These are phyloP conservation scores for Naganishia vaughanmartiniae DNA, from an alignment of 768 basidiomycete genomes.

Conservation along the genomic window DNA sequence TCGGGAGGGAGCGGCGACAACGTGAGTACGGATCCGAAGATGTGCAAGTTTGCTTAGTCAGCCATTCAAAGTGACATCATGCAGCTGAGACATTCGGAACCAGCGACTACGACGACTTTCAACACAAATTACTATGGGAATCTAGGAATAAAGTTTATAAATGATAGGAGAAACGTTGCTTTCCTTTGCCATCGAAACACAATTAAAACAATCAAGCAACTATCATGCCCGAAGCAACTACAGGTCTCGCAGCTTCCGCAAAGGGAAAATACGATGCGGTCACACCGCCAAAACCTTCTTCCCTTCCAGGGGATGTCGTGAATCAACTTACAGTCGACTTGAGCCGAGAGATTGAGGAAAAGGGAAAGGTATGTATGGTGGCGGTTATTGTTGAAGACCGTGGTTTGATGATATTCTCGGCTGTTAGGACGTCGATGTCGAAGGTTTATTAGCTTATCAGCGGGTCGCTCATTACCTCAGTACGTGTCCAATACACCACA, in stretches of 20 bases:
- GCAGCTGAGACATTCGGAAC: no score
- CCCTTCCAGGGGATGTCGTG: constrained; percentile 60
- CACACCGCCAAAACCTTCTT: constrained; percentile 66
- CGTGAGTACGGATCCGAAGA: no score
- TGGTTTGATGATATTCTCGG: neutral
- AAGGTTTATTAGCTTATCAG: constrained; percentile 49
- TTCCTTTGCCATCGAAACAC: neutral
- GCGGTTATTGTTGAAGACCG: constrained; percentile 29
- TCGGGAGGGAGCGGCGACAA: no score
- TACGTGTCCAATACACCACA: neutral
- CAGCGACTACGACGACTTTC: no score
- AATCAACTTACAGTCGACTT: constrained; percentile 59
- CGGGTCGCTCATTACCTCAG: constrained; percentile 39
- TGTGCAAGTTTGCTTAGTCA: no score
- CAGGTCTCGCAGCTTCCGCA: constrained; percentile 42
- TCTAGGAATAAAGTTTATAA: no score
- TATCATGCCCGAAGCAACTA: constrained; percentile 33
- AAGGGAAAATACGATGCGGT: constrained; percentile 41
- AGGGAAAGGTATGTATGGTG: constrained; percentile 48
- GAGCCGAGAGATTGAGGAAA: constrained; percentile 57
- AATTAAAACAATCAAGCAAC: neutral
- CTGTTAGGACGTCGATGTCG: constrained; percentile 40
- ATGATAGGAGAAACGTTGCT: no score
- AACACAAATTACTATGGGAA: no score
- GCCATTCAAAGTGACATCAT: no score